These are phyloP conservation scores for Myriangium duriaei DNA, from an alignment of 2,329 filamentous ascomycete genomes.

Conservation along the genomic window DNA sequence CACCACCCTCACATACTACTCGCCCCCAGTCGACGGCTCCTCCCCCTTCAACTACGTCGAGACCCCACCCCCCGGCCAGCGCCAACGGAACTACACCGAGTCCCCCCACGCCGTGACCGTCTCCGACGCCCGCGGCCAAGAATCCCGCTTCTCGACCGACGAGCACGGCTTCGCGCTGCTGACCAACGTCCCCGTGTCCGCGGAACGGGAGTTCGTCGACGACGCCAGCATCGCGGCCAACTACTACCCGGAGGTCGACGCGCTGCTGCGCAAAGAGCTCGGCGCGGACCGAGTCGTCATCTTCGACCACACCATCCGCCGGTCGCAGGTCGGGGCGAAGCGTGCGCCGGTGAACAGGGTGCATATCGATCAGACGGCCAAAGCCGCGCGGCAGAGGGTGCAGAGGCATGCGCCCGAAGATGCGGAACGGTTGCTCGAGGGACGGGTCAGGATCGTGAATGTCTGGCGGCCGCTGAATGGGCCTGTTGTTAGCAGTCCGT, in stretches of 20 bases:
- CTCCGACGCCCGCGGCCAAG: slow-evolving; percentile 60
- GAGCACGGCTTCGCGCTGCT: slow-evolving; percentile 62
- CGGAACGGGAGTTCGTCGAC: slow-evolving; percentile 50
- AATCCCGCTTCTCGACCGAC: slow-evolving; percentile 55
- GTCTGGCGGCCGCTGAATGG: slow-evolving; percentile 62
- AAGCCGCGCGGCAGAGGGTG: slow-evolving; percentile 55
- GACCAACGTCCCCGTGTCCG: slow-evolving; percentile 40
- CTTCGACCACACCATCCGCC: slow-evolving; percentile 85
- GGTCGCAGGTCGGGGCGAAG: slow-evolving; percentile 43
- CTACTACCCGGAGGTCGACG: slow-evolving; percentile 79
- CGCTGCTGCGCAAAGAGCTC: slow-evolving; percentile 53
- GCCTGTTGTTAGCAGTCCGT: slow-evolving; percentile 43
- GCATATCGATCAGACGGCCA: slow-evolving; percentile 72
- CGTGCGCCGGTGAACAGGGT: slow-evolving; percentile 58
- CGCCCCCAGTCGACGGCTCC: slow-evolving; percentile 46
- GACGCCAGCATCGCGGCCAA: slow-evolving; percentile 54
- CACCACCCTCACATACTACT: slow-evolving; percentile 54
- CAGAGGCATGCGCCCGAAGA: slow-evolving; percentile 53
- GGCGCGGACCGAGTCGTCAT: slow-evolving; percentile 55
- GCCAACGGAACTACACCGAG: slow-evolving; percentile 52
- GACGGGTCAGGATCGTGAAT: slow-evolving; percentile 73
- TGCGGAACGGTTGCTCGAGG: slow-evolving; percentile 51
- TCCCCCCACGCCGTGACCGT: slow-evolving; percentile 43
- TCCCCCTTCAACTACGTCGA: slow-evolving; percentile 50
- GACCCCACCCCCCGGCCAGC: slow-evolving; percentile 45